Base-by-base conservation (phyloP, 2,329 filamentous ascomycete genomes). In the Fusarium sp. region DNA sequence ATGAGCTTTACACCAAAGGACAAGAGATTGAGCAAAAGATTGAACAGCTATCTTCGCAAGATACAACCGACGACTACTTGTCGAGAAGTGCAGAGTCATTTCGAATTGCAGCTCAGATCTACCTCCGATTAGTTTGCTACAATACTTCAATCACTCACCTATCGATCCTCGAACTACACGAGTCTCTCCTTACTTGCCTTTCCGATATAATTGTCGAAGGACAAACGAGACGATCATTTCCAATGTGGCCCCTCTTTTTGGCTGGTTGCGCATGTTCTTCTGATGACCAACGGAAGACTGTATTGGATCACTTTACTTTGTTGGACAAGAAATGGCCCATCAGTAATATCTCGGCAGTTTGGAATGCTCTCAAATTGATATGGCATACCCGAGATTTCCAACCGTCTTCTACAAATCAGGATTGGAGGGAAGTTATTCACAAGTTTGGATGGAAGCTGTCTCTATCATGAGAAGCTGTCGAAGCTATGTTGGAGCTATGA, bases 381-480 rank as follows among this genome's bases (percentile, higher is more conserved):
- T 74, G 72, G 72, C 60, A 74, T 21, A 63, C 70, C 7, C 51
- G 72, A 8, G 72, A 74, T 12, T 51, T 74, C 8, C 53, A 62
- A 0, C 32, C 20, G 7, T 59, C 61, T 5, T 57, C 60, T 4
- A 59, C 60, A 9, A 58, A 66, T 18, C 70, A 74, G 23, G 72
- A 74, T 34, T 74, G 72, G 72, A 71, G 66, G 20, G 66, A 71
- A 18, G 54, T 74, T 13, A 69, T 74, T 25, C 66, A 73, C 51
- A 74, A 71, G 13, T 74, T 74, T 59, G 72, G 72, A 10, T 74
- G 72, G 72, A 74, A 74, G 23, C 42, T 74, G 37, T 61, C 62
- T 13, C 23, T 65, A 16, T 64, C 61, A 25, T 62, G 23, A 37
- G 34, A 37, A 37, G 34, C 18, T n/a, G 18, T 5, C 9, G 5